A percentile compares a stretch with the other conserved stretches of the same genome.
Conservation (phyloP, 2,329 filamentous ascomycete genomes). For the Penicillium expansum region DNA sequence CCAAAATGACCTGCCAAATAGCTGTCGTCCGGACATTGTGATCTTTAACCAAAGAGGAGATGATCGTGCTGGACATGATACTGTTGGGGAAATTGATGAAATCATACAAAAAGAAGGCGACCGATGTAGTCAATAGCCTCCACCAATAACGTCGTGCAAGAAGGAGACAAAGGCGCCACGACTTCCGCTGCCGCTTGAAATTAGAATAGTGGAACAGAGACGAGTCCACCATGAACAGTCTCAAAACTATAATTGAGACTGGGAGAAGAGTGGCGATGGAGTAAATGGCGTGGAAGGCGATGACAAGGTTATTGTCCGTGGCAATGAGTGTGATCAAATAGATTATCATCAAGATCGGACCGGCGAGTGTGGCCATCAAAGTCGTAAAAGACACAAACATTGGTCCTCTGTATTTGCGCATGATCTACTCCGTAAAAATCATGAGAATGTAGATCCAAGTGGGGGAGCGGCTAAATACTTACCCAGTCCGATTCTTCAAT, state of each 20-base stretch:
- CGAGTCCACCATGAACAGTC: constrained; percentile 37
- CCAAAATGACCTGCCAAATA: constrained; percentile 37
- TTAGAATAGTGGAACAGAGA: constrained; percentile 35
- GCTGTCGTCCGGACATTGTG: constrained; percentile 35
- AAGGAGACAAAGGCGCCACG: constrained; percentile 24
- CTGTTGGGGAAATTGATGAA: constrained; percentile 41
- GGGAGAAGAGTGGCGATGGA: constrained; percentile 35
- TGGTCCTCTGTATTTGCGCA: constrained; percentile 31
- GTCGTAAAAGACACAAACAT: constrained; percentile 38
- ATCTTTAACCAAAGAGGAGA: constrained; percentile 33
- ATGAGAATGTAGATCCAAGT: neutral
- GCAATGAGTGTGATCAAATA: constrained; percentile 38
- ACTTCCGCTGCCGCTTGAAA: constrained; percentile 28
- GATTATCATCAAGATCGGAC: constrained; percentile 36
- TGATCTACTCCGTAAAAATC: constrained; percentile 19
- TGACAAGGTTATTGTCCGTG: constrained; percentile 34
- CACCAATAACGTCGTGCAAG: constrained; percentile 30
- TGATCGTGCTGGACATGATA: constrained; percentile 38
- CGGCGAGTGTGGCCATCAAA: constrained; percentile 35
- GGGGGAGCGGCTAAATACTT: neutral
- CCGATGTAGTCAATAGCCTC: constrained; percentile 31
- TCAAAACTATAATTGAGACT: constrained; percentile 31
- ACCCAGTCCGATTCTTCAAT: constrained; percentile 37
- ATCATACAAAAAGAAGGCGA: constrained; percentile 39
- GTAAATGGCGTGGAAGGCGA: constrained; percentile 33